Evolutionary conservation across 1,284 basidiomycete species (phyloP).

Genomic region (Athelia sp.): DNA sequence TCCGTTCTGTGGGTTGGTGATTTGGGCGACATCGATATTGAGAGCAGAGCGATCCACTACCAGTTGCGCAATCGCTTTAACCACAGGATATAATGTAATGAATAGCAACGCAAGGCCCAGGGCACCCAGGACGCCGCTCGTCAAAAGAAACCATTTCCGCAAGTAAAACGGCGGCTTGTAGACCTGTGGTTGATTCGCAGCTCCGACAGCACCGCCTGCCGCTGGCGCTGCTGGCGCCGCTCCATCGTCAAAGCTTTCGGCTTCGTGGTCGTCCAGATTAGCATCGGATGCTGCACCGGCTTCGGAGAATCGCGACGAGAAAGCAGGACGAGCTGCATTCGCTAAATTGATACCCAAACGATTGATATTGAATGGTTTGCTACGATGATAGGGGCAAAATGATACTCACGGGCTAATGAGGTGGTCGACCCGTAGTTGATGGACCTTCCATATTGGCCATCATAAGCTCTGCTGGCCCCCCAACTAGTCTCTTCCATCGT

Average conservation of each 20-base stretch:
- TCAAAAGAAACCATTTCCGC: constrained; percentile 43
- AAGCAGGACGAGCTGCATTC: constrained; percentile 33
- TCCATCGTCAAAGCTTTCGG: constrained; percentile 1
- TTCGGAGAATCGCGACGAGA: constrained; percentile 26
- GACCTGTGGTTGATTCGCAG: constrained; percentile 10
- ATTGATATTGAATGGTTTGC: too few species aligned
- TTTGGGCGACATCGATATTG: constrained; percentile 44
- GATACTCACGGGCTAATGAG: constrained; percentile 32
- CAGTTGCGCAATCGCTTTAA: constrained; percentile 58
- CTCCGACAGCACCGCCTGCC: constrained; percentile 29
- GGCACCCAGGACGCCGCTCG: constrained; percentile 26
- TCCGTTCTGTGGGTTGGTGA: constrained; percentile 43
- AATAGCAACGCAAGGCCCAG: constrained; percentile 59
- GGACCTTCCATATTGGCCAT: not conserved
- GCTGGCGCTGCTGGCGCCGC: constrained; percentile 1
- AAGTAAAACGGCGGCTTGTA: constrained; percentile 29
- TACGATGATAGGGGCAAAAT: constrained; percentile 1
- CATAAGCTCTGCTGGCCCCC: not conserved
- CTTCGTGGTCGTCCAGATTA: not conserved
- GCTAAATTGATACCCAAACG: constrained; percentile 19
- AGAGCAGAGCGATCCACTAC: constrained; percentile 52
- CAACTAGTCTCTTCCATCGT: not conserved
- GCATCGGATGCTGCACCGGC: constrained; percentile 10
- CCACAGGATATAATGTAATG: constrained; percentile 59
- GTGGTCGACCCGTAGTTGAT: constrained; percentile 8